Evolutionary conservation across 768 basidiomycete species (phyloP).

Genomic region (Agaricus subrufescens): DNA sequence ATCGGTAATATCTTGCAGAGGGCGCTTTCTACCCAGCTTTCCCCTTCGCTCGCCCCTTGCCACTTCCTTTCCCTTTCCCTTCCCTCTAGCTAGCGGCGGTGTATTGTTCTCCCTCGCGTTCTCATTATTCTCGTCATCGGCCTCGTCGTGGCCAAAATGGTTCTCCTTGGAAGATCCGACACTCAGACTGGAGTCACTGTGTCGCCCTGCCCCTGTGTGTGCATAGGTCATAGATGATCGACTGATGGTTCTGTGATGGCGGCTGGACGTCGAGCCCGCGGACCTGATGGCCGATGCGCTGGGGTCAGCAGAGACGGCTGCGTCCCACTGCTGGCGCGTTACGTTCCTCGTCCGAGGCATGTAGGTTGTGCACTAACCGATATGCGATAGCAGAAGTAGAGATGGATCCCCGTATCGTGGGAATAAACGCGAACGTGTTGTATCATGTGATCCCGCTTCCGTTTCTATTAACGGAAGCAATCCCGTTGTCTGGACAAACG

Average conservation of each 20-base stretch:
- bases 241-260: neutral
- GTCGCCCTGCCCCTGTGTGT: slow-evolving; percentile 15
- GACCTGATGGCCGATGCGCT: slow-evolving; percentile 7
- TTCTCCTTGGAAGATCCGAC: slow-evolving; percentile 14
- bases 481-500: too few relatives aligned
- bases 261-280: neutral
- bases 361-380: neutral
- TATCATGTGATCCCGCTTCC: slow-evolving; percentile 1
- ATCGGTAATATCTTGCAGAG: slow-evolving; percentile 30
- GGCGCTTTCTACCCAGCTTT: slow-evolving; percentile 24
- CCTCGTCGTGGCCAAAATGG: neutral
- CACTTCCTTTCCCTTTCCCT: slow-evolving; percentile 20
- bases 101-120: neutral
- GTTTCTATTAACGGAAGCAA: too few relatives aligned
- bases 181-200: slow-evolving; percentile 11
- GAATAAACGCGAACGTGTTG: slow-evolving; percentile 7
- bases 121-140: slow-evolving; percentile 1
- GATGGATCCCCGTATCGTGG: neutral
- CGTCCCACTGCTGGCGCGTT: slow-evolving; percentile 22
- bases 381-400: neutral
- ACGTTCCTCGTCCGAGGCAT: slow-evolving; percentile 27
- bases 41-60: slow-evolving; percentile 3
- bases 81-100: slow-evolving; percentile 7
- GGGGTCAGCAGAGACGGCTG: slow-evolving; percentile 14
- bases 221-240: slow-evolving; percentile 12